These are phyloP conservation scores for Pneumocystis murina DNA, from an alignment of 1,139 yeast genomes.

Conservation along the genomic window DNA sequence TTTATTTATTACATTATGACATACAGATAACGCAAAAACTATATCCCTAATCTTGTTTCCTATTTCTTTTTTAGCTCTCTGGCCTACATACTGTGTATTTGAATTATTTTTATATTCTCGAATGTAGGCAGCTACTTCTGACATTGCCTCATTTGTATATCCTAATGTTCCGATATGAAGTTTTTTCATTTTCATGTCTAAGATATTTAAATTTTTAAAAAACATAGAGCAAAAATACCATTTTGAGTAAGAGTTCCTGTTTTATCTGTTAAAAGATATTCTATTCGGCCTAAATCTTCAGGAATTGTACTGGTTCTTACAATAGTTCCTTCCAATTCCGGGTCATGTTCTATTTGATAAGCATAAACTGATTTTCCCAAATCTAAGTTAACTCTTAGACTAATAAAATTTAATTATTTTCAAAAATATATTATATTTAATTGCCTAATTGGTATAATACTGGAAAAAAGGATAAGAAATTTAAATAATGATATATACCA, in stretches of 20 bases:
- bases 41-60: slow-evolving; percentile 65
- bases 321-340: slow-evolving; percentile 64
- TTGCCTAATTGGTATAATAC: slow-evolving; percentile 75
- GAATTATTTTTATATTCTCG: slow-evolving; percentile 22
- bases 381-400: slow-evolving; percentile 83
- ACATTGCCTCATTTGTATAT: slow-evolving; percentile 84
- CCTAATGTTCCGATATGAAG: slow-evolving; percentile 85
- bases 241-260: slow-evolving; percentile 97
- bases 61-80: slow-evolving; percentile 44
- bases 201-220: background rate
- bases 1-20: slow-evolving; percentile 56
- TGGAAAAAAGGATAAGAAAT: slow-evolving; percentile 77
- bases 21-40: slow-evolving; percentile 66
- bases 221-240: slow-evolving; percentile 23
- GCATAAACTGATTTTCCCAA: slow-evolving; percentile 94
- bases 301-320: slow-evolving; percentile 97
- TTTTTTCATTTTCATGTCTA: slow-evolving; percentile 80
- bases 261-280: slow-evolving; percentile 80
- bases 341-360: slow-evolving; percentile 81
- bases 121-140: slow-evolving; percentile 53
- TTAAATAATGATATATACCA: slow-evolving; percentile 91
- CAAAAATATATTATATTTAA: background rate
- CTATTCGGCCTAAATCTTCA: slow-evolving; percentile 92
- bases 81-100: slow-evolving; percentile 13
- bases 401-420: background rate